Evolutionary conservation across 148 eudicot species (phyloP).

Genomic region (Amaranthus cruentus): DNA sequence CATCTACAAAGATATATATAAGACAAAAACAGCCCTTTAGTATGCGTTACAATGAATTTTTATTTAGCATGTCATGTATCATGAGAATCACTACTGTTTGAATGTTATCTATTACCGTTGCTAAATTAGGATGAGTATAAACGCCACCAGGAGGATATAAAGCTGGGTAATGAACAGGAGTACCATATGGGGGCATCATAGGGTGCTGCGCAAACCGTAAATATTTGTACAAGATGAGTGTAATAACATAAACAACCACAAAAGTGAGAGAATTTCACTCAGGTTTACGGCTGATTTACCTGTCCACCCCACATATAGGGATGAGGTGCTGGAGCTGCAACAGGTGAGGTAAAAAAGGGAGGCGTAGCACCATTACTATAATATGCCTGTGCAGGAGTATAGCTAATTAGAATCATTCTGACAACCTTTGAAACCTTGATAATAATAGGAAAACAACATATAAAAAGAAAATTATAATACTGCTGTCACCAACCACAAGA

Average conservation of each 20-base stretch:
- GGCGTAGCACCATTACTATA: slow-evolving; percentile 64
- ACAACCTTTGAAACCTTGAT: background rate
- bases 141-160: slow-evolving; percentile 72
- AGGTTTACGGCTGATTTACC: slow-evolving; percentile 32
- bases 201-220: slow-evolving; percentile 38
- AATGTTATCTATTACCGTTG: slow-evolving; percentile 38
- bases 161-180: slow-evolving; percentile 88
- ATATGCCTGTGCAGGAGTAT: slow-evolving; percentile 48
- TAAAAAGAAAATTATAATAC: background rate
- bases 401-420: background rate
- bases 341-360: slow-evolving; percentile 69
- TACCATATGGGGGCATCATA: slow-evolving; percentile 78
- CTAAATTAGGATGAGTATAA: slow-evolving; percentile 75
- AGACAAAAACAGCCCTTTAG: background rate
- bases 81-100: background rate
- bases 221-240: background rate
- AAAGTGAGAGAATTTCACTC: background rate
- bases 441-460: background rate
- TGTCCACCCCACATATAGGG: slow-evolving; percentile 82
- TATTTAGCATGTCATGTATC: background rate
- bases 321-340: slow-evolving; percentile 72
- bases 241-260: background rate
- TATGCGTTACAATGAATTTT: slow-evolving; percentile 2
- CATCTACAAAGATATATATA: slow-evolving; percentile 30
- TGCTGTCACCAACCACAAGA: background rate